Evolutionary conservation across 106 monocot genomes (phyloP).

Genomic region (Acanthochlamys bracteata): DNA sequence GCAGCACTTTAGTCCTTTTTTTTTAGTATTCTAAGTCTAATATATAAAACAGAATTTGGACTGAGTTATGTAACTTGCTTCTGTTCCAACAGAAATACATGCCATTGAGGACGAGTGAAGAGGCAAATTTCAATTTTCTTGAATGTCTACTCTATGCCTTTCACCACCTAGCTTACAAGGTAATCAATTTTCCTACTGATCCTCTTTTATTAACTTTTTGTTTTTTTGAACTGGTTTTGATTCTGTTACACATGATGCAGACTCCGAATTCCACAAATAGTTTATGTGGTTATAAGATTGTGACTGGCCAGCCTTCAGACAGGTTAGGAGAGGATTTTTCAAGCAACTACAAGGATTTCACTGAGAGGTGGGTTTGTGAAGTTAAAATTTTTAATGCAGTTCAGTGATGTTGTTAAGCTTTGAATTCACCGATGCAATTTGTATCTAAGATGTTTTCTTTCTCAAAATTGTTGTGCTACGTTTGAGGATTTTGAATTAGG

Average conservation of each 20-base stretch:
- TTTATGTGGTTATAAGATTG: slow-evolving; percentile 98
- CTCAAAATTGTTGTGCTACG: too few relatives aligned
- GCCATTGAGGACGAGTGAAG: slow-evolving; percentile 74
- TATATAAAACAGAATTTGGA: not conserved
- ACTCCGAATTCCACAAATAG: slow-evolving; percentile 97
- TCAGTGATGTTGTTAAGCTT: not conserved
- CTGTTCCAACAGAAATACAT: slow-evolving; percentile 62
- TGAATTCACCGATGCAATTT: too few relatives aligned
- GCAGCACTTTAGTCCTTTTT: not conserved
- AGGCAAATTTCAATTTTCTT: slow-evolving; percentile 62
- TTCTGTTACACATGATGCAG: slow-evolving; percentile 25
- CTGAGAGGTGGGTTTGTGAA: slow-evolving; percentile 58
- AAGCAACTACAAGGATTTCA: slow-evolving; percentile 87
- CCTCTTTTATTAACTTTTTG: not conserved
- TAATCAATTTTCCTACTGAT: not conserved
- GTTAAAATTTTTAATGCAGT: not conserved
- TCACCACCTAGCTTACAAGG: slow-evolving; percentile 94
- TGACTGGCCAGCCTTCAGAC: slow-evolving; percentile 98
- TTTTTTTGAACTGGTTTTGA: slow-evolving; percentile 12
- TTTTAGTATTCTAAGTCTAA: too few relatives aligned
- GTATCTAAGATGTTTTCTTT: too few relatives aligned
- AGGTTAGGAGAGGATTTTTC: slow-evolving; percentile 99
- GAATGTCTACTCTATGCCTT: slow-evolving; percentile 90
- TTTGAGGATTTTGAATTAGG: too few relatives aligned
- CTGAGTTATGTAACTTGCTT: not conserved